Evolutionary conservation across 257 asterid genomes (phyloP).

Genomic region (Solanum appendiculatum): DNA sequence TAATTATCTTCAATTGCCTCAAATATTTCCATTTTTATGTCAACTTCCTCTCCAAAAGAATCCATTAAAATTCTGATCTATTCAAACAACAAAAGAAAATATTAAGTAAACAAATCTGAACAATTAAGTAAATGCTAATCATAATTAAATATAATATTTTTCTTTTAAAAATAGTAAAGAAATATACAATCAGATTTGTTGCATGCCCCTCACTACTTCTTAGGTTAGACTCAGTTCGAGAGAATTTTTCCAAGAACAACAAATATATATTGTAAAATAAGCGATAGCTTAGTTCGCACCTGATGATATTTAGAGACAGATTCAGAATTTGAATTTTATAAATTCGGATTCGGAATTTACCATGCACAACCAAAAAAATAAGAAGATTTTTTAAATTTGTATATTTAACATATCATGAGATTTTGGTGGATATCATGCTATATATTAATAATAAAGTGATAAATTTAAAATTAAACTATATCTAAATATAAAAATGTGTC

Average conservation of each 20-base stretch:
- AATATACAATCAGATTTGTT: not conserved
- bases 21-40: not conserved
- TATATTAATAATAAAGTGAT: no score
- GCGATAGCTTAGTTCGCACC: not conserved
- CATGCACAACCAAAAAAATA: no score
- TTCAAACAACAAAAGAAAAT: not conserved
- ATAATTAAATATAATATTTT: not conserved
- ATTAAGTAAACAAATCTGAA: not conserved
- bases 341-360: not conserved
- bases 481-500: no score
- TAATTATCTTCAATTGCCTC: slow-evolving; percentile 7
- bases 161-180: not conserved
- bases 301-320: not conserved
- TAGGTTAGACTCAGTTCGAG: not conserved
- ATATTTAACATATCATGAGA: no score
- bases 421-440: no score
- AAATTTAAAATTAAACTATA: no score
- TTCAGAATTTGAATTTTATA: not conserved
- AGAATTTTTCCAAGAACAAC: not conserved
- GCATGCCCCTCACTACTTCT: not conserved
- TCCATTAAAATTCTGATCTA: not conserved
- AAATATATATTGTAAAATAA: not conserved
- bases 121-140: not conserved
- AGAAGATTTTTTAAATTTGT: no score
- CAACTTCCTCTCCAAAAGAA: not conserved